These are phyloP conservation scores for Suhomyces coccinellae DNA, from an alignment of 1,139 yeast genomes.

Conservation along the genomic window DNA sequence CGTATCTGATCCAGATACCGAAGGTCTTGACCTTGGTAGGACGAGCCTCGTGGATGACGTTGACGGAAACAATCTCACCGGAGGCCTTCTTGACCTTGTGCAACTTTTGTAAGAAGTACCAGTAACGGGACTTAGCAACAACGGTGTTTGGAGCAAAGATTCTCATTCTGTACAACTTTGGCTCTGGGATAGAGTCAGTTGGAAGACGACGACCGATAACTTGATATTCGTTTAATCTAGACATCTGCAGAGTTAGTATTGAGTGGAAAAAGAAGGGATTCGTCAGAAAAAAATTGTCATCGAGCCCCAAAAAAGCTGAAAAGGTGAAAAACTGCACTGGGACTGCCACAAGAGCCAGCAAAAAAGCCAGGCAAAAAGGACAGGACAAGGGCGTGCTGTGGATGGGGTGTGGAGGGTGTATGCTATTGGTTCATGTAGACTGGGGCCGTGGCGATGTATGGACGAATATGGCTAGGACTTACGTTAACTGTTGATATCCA, in stretches of 20 bases:
- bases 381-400: background rate
- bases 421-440: background rate
- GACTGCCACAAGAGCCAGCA: background rate
- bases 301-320: background rate
- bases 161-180: constrained; percentile 99
- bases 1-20: constrained; percentile 99
- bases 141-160: constrained; percentile 98
- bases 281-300: background rate
- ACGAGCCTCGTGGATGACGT: constrained; percentile 88
- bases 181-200: constrained; percentile 98
- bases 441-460: background rate
- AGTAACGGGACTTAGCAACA: constrained; percentile 99
- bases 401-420: too few relatives aligned
- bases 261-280: background rate
- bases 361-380: background rate
- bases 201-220: constrained; percentile 99
- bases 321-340: background rate
- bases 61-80: constrained; percentile 97
- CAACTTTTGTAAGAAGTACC: constrained; percentile 99
- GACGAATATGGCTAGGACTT: constrained; percentile 10
- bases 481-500: constrained; percentile 20
- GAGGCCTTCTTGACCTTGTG: constrained; percentile 99
- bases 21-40: constrained; percentile 99
- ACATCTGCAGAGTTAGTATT: constrained; percentile 43
- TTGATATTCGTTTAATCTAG: constrained; percentile 98